phyloP scores from a whole-genome alignment of 2,329 filamentous ascomycete genomes.

The Stachybotrys echinatus region DNA sequence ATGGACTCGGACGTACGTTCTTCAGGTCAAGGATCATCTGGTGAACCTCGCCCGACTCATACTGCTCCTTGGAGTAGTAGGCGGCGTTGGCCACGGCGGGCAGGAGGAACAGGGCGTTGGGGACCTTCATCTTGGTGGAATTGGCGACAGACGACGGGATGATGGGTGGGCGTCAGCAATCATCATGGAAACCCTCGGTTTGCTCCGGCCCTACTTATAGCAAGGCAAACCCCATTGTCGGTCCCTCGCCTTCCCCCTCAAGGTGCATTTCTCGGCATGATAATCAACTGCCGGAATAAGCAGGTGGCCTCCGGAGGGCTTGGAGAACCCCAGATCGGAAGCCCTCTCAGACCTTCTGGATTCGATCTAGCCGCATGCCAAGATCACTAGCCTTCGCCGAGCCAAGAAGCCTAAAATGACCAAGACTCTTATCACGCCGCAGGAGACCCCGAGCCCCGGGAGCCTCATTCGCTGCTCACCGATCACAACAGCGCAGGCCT shows the following conservation, averaged over 20 bases:
- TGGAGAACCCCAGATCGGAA: background rate
- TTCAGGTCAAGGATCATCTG: slow-evolving; percentile 9
- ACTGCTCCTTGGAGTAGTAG: slow-evolving; percentile 6
- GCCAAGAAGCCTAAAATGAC: background rate
- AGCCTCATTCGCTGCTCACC: no score
- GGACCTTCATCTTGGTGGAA: slow-evolving; percentile 7
- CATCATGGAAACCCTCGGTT: background rate
- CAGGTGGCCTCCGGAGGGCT: background rate
- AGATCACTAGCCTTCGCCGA: background rate
- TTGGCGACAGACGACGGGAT: background rate
- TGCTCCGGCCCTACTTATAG: background rate
- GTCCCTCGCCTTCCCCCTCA: background rate
- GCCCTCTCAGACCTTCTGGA: background rate
- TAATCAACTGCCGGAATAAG: background rate
- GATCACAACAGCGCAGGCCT: no score
- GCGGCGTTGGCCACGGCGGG: slow-evolving; percentile 7
- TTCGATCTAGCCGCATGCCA: background rate
- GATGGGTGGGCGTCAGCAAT: background rate
- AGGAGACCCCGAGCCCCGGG: no score
- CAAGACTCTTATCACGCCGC: background rate
- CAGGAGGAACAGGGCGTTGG: slow-evolving; percentile 5
- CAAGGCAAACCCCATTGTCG: no score
- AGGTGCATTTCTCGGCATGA: background rate
- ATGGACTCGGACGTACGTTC: slow-evolving; percentile 2
- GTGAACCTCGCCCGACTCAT: slow-evolving; percentile 10